These are phyloP conservation scores for Starmera stellimalicola DNA, from an alignment of 1,139 yeast genomes.

Conservation along the genomic window DNA sequence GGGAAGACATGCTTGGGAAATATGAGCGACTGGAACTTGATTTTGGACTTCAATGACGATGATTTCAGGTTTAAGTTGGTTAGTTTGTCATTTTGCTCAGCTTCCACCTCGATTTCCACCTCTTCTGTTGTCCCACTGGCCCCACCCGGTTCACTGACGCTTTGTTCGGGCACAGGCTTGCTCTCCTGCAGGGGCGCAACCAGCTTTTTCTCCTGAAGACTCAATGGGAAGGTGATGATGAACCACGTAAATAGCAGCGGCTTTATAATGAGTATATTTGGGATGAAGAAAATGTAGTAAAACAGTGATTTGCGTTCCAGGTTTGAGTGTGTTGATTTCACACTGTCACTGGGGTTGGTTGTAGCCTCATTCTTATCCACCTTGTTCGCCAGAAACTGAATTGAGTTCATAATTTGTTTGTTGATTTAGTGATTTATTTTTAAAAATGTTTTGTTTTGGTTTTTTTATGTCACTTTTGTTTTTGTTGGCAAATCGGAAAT, in stretches of 20 bases:
- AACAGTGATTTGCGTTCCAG: no score
- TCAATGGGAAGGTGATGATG: slow-evolving; percentile 39
- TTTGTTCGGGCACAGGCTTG: not conserved
- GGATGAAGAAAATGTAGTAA: slow-evolving; percentile 28
- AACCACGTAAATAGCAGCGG: slow-evolving; percentile 38
- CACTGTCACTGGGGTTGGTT: not conserved
- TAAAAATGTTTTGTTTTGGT: not conserved
- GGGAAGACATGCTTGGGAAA: slow-evolving; percentile 34
- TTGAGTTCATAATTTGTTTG: not conserved
- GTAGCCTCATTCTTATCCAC: not conserved
- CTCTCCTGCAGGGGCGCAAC: slow-evolving; percentile 4
- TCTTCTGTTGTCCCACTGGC: slow-evolving; percentile 12
- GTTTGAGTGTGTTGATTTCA: not conserved
- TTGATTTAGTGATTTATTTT: slow-evolving; percentile 4
- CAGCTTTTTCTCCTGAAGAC: slow-evolving; percentile 24
- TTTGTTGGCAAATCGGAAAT: not conserved
- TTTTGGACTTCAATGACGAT: slow-evolving; percentile 5
- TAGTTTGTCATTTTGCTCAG: slow-evolving; percentile 20
- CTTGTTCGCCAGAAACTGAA: not conserved
- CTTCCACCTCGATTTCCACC: slow-evolving; percentile 5
- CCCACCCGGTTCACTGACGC: not conserved
- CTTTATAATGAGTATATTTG: slow-evolving; percentile 31
- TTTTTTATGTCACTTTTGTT: not conserved
- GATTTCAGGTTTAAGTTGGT: slow-evolving; percentile 2
- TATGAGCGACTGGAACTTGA: slow-evolving; percentile 9